A percentile compares a stretch with the other conserved stretches of the same genome.
phyloP scores from a whole-genome alignment of 1,284 basidiomycete species.

The Sporisorium reilianum region DNA sequence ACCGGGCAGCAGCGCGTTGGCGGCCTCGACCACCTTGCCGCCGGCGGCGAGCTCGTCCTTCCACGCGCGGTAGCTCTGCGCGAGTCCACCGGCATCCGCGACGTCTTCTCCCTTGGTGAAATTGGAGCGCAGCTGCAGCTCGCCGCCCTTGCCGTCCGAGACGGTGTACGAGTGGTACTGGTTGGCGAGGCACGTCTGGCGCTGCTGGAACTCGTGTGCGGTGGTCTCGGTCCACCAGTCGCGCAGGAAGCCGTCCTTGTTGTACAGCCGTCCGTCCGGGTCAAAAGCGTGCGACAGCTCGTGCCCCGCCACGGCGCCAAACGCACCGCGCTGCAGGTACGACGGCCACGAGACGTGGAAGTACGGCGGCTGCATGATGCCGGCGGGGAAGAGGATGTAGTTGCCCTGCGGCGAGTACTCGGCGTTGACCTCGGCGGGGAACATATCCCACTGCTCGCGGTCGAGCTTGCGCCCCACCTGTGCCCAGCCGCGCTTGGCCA shows the following conservation, averaged over 20 bases:
- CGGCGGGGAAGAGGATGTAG: conserved; percentile 96
- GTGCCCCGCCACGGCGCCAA: conserved; percentile 64
- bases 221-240: conserved; percentile 84
- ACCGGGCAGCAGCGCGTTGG: conserved; percentile 68
- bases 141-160: conserved; percentile 84
- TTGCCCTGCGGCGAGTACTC: conserved; percentile 65
- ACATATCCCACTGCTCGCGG: conserved; percentile 87
- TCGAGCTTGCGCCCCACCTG: conserved; percentile 81
- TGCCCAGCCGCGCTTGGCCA: conserved; percentile 76
- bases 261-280: conserved; percentile 81
- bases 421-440: conserved; percentile 74
- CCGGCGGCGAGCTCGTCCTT: conserved; percentile 55
- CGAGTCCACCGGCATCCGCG: conserved; percentile 73
- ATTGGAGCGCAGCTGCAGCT: conserved; percentile 85
- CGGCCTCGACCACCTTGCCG: conserved; percentile 50
- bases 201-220: conserved; percentile 82
- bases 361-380: conserved; percentile 92
- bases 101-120: conserved; percentile 76
- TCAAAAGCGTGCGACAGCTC: conserved; percentile 85
- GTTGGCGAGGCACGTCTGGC: conserved; percentile 86
- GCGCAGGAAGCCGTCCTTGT: conserved; percentile 74
- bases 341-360: conserved; percentile 87
- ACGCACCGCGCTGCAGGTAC: conserved; percentile 84
- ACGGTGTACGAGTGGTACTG: conserved; percentile 88
- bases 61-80: conserved; percentile 70